These are phyloP conservation scores for Neurospora sp. DNA, from an alignment of 2,329 filamentous ascomycete species.

Conservation along the genomic window DNA sequence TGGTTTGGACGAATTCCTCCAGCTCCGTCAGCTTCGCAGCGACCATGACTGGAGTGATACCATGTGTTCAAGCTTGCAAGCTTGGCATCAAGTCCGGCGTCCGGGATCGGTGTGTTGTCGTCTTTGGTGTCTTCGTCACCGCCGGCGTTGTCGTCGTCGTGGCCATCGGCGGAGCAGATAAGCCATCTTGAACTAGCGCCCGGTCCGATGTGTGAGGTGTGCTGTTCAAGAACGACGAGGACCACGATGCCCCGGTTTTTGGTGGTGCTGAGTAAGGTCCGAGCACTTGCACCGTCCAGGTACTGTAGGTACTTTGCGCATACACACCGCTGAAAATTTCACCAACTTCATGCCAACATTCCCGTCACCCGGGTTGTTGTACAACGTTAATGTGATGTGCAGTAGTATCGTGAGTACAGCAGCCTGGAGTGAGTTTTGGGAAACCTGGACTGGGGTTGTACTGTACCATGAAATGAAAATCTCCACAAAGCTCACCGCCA, in stretches of 20 bases:
- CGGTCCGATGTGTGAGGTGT: not conserved
- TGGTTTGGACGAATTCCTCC: not conserved
- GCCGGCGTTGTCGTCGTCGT: not conserved
- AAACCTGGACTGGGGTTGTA: not conserved
- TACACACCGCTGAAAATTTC: not conserved
- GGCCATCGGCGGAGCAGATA: not conserved
- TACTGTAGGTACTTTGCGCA: not conserved
- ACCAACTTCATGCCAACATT: not conserved
- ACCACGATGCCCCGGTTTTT: not conserved
- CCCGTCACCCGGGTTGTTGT: not conserved
- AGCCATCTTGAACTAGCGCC: not conserved
- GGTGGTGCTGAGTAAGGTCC: not conserved
- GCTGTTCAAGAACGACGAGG: not conserved
- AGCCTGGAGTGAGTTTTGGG: not conserved
- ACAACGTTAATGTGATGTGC: not conserved
- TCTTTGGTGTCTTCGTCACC: not conserved
- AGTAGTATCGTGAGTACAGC: not conserved
- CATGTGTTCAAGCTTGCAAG: not conserved
- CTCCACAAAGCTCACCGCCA: not conserved
- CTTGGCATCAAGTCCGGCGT: not conserved
- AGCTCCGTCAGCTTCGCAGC: not conserved
- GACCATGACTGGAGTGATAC: not conserved
- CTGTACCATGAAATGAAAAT: not conserved
- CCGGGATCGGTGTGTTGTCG: not conserved
- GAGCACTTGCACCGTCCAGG: not conserved